A percentile compares a stretch with the other conserved stretches of the same genome.
Conservation (phyloP, 345 rosid species). For the Pelargonium nanum region DNA sequence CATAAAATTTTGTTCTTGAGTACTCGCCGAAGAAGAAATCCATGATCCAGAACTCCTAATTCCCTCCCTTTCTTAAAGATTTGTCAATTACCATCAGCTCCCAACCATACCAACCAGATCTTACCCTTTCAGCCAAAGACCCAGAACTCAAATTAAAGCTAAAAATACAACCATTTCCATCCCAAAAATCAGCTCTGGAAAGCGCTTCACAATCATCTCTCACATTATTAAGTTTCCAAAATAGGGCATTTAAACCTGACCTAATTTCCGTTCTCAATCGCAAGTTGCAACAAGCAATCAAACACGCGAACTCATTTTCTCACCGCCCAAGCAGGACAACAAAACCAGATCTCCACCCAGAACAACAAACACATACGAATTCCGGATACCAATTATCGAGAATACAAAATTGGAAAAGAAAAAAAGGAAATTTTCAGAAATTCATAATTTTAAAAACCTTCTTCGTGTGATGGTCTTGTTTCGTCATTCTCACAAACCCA, state of each 20-base stretch:
- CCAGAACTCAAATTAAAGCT: background rate
- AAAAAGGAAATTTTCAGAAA: too few species aligned
- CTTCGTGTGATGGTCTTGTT: background rate
- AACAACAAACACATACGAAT: background rate
- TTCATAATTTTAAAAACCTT: background rate
- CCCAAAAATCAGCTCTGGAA: background rate
- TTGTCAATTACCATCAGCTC: background rate
- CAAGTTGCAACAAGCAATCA: background rate
- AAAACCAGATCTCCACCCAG: background rate
- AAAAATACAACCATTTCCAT: too few species aligned
- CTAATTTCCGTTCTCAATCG: background rate
- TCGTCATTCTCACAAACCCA: background rate
- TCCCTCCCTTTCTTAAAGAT: background rate
- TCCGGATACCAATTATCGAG: too few species aligned
- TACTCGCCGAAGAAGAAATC: background rate
- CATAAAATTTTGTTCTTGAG: background rate
- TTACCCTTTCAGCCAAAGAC: background rate
- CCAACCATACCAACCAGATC: background rate
- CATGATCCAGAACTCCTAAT: background rate
- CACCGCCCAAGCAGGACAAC: background rate
- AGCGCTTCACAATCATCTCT: background rate
- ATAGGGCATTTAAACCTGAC: background rate
- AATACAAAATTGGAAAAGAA: background rate
- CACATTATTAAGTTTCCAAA: background rate
- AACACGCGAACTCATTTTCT: background rate